phyloP scores from a whole-genome alignment of 1,284 basidiomycete genomes.

The Grifola frondosa region DNA sequence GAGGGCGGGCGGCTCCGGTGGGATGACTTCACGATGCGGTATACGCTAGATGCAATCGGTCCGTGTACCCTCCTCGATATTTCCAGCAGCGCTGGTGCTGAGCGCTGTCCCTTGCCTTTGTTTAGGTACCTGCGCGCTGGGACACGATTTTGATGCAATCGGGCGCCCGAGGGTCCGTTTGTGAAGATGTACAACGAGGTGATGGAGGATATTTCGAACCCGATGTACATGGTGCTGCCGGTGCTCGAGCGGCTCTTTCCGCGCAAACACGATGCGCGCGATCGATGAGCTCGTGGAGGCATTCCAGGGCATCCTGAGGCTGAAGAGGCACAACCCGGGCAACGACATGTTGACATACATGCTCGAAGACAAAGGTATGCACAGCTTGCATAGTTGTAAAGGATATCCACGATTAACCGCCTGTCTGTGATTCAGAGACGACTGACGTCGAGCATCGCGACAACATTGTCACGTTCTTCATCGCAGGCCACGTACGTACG shows the following conservation, averaged over 20 bases:
- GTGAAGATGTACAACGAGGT: slow-evolving; percentile 32
- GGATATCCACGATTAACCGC: too few relatives aligned
- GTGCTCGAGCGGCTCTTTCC: slow-evolving; percentile 31
- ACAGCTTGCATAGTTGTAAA: too few relatives aligned
- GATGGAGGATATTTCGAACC: slow-evolving; percentile 34
- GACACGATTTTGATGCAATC: slow-evolving; percentile 36
- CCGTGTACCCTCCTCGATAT: slow-evolving; percentile 33
- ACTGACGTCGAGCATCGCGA: slow-evolving; percentile 30
- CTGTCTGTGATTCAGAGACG: too few relatives aligned
- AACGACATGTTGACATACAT: slow-evolving; percentile 35
- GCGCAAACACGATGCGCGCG: slow-evolving; percentile 20
- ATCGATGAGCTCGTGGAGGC: slow-evolving; percentile 27
- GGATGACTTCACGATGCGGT: slow-evolving; percentile 30
- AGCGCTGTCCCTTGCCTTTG: too few relatives aligned
- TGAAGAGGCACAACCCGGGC: slow-evolving; percentile 29
- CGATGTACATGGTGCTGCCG: slow-evolving; percentile 33
- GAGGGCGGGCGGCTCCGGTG: slow-evolving; percentile 21
- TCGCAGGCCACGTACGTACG: slow-evolving; percentile 35
- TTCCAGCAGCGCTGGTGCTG: too few relatives aligned
- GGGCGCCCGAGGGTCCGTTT: slow-evolving; percentile 28
- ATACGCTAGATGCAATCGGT: slow-evolving; percentile 33
- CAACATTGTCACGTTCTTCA: slow-evolving; percentile 36
- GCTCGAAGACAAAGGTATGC: slow-evolving; percentile 32
- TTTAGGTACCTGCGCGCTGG: too few relatives aligned
- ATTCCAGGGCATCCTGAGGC: slow-evolving; percentile 23